Conservation (phyloP, 352 stramenopile genomes). For the Phytophthora cajani region DNA sequence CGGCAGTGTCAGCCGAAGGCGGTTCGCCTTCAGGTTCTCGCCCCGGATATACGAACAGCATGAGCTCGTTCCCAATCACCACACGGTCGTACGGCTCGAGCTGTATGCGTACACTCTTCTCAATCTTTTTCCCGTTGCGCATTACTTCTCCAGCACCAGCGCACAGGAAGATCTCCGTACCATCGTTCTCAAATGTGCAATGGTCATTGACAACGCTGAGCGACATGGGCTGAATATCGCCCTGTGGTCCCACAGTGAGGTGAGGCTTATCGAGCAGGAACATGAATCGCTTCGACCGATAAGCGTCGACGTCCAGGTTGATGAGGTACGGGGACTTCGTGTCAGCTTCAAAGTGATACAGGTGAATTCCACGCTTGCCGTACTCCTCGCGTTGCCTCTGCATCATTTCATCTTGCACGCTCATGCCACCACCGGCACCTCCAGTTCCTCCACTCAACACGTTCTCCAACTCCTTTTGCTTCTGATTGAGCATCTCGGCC, state of each 20-base stretch:
- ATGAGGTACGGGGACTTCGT: constrained; percentile 90
- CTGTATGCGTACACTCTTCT: constrained; percentile 43
- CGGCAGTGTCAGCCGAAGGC: constrained; percentile 84
- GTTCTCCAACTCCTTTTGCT: constrained; percentile 76
- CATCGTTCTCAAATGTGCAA: constrained; percentile 76
- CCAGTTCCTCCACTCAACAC: constrained; percentile 64
- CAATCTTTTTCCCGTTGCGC: constrained; percentile 84
- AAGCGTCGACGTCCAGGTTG: constrained; percentile 95
- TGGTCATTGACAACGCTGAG: constrained; percentile 91
- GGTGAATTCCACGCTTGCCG: constrained; percentile 86
- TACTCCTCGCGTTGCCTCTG: constrained; percentile 92
- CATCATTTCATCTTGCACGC: constrained; percentile 85
- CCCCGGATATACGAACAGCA: constrained; percentile 82
- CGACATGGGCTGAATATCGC: constrained; percentile 93
- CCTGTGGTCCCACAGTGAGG: constrained; percentile 67
- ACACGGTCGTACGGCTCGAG: constrained; percentile 78
- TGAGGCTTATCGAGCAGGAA: constrained; percentile 81
- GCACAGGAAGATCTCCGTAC: constrained; percentile 54
- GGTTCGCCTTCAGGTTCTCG: constrained; percentile 57
- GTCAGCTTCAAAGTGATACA: constrained; percentile 91
- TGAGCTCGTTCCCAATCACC: constrained; percentile 87
- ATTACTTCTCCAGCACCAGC: constrained; percentile 87
- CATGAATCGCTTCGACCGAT: constrained; percentile 93
- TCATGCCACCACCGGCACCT: constrained; percentile 44
- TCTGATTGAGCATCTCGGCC: constrained; percentile 67